phyloP scores from a whole-genome alignment of 163 green algal genomes.

The Chloroidium sp. region DNA sequence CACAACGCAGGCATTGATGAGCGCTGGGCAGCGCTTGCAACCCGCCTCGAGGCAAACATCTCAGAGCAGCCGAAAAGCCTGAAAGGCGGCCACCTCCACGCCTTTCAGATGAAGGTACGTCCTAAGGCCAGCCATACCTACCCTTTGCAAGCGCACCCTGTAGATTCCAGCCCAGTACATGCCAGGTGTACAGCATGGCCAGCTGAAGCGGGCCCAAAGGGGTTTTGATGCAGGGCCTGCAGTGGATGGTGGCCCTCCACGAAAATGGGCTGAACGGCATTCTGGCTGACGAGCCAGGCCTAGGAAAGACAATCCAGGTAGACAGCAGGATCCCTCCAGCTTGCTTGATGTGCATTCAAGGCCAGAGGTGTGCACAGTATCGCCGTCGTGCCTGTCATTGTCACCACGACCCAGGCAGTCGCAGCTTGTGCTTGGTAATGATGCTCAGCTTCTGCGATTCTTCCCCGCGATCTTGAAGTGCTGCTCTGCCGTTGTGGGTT shows the following conservation, averaged over 20 bases:
- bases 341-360: not conserved
- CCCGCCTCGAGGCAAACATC: not conserved
- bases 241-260: conserved; percentile 80
- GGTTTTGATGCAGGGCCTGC: conserved; percentile 36
- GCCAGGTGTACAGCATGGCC: not conserved
- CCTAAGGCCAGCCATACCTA: no score
- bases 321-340: no score
- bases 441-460: no score
- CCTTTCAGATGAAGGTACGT: conserved; percentile 57
- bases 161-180: not conserved
- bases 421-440: no score
- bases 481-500: not conserved
- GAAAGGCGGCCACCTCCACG: conserved; percentile 26
- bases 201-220: not conserved
- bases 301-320: conserved; percentile 81
- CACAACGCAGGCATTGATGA: not conserved
- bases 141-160: not conserved
- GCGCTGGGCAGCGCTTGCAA: not conserved
- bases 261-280: conserved; percentile 85
- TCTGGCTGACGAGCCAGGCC: conserved; percentile 87
- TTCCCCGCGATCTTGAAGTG: not conserved
- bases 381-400: no score
- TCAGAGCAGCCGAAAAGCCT: conserved; percentile 58
- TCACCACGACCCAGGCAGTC: no score
- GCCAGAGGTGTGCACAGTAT: no score